Base-by-base conservation (phyloP, 768 basidiomycete genomes). In the Termitomyces titanicus region DNA sequence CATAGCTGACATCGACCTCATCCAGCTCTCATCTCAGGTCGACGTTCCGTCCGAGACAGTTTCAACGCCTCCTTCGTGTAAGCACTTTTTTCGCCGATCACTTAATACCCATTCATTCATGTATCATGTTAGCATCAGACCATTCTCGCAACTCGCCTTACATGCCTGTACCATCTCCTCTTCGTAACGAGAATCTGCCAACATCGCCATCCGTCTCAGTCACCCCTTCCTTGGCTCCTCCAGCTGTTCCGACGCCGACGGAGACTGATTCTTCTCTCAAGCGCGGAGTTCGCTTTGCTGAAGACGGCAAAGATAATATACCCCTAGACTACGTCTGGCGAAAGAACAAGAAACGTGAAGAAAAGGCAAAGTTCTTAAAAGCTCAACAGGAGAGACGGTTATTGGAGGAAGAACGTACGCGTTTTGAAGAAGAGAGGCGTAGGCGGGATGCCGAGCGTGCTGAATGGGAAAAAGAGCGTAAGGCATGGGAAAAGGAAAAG, bases 281-380 rank as follows among this genome's bases (percentile, higher is more conserved):
- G 64, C 79, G 84, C 37, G 83, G 84, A 10, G 86, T 87, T 9
- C 79, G 84, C 42, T 87, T 88, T 57, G 82, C 77, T 29, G 84
- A 85, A 60, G 80, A 82, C 61, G 80, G 81, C 63, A 83, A 81
- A 56, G 86, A 88, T 39, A 88, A 90, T 66, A 74, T 88, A 59
- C 89, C 89, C 3, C 71, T 89, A 38, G 82, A 80, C 17, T 81
- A 90, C 64, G 79, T 84, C n/a, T 71, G 88, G 64, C 84, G 85
- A 51, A 79, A 80, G 67, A 85, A 84, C 73, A 85, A 85, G 74
- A 82, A 82, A 62, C 83, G 84, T 42, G 86, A 86, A 68, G 83
- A 88, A 69, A 87, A 87, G 72, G 84, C 83, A 42, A 79, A 70
- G 42, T 87, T 89, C 61, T 72, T 89, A 62, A 79, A 75, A 43